These are phyloP conservation scores for Fusarium secorum DNA, from an alignment of 2,329 filamentous ascomycete genomes.

Conservation along the genomic window DNA sequence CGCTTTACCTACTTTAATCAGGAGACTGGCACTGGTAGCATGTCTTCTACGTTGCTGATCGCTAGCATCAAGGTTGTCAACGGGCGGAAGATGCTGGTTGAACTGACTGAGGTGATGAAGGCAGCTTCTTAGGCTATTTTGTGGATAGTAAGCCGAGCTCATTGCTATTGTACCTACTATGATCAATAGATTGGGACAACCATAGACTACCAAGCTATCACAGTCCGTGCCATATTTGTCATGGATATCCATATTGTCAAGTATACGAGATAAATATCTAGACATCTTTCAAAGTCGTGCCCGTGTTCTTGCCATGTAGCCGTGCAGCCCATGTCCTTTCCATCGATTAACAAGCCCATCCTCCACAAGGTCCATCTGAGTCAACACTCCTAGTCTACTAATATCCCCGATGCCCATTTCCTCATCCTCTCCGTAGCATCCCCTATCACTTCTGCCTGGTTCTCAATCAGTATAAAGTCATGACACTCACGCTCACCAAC, in stretches of 20 bases:
- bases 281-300: slow-evolving; percentile 12
- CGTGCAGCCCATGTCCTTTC: fast-evolving
- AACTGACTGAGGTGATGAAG: background rate
- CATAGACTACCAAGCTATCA: background rate
- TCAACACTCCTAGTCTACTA: background rate
- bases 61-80: background rate
- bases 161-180: no score
- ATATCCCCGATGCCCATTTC: background rate
- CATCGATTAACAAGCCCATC: background rate
- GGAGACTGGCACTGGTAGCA: background rate
- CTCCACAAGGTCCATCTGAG: fast-evolving
- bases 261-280: fast-evolving
- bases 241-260: background rate
- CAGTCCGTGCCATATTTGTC: no score
- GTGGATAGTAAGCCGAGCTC: no score
- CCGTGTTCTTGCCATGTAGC: fast-evolving
- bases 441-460: background rate
- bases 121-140: fast-evolving
- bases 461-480: background rate
- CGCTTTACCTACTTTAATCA: background rate
- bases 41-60: background rate
- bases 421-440: background rate
- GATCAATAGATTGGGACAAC: fast-evolving
- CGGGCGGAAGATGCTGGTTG: background rate
- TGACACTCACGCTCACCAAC: background rate